phyloP scores from a whole-genome alignment of 2,329 filamentous ascomycete species.

The Ophiosphaerella narmari region DNA sequence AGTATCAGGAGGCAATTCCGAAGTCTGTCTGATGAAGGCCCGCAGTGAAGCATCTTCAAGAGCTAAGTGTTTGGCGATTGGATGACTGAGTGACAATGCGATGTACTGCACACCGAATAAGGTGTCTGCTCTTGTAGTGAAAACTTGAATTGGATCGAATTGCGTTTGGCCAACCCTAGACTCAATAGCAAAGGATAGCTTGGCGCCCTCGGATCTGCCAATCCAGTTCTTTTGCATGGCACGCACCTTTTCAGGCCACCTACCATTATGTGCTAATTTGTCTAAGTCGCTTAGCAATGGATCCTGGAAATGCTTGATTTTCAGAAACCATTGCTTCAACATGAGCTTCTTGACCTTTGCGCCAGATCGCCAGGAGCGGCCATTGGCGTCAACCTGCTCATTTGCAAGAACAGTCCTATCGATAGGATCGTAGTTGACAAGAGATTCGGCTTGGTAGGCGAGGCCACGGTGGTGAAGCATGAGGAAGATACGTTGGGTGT shows the following conservation, averaged over 20 bases:
- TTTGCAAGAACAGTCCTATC: slow-evolving; percentile 90
- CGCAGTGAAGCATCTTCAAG: slow-evolving; percentile 64
- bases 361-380: slow-evolving; percentile 84
- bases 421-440: slow-evolving; percentile 89
- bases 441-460: slow-evolving; percentile 79
- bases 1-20: slow-evolving; percentile 59
- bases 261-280: slow-evolving; percentile 62
- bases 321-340: slow-evolving; percentile 88
- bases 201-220: slow-evolving; percentile 75
- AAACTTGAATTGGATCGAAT: slow-evolving; percentile 67
- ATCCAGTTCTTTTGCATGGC: slow-evolving; percentile 89
- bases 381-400: slow-evolving; percentile 88
- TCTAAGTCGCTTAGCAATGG: slow-evolving; percentile 73
- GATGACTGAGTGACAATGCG: slow-evolving; percentile 75
- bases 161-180: slow-evolving; percentile 41
- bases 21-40: slow-evolving; percentile 65
- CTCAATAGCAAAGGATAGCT: slow-evolving; percentile 70
- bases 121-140: slow-evolving; percentile 84
- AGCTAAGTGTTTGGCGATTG: slow-evolving; percentile 67
- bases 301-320: slow-evolving; percentile 79
- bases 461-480: slow-evolving; percentile 74
- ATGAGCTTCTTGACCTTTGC: slow-evolving; percentile 79
- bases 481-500: slow-evolving; percentile 85
- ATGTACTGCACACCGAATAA: slow-evolving; percentile 86
- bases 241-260: slow-evolving; percentile 83